These are phyloP conservation scores for Pseudogymnoascus sp. DNA, from an alignment of 2,329 filamentous ascomycete species.

Conservation along the genomic window DNA sequence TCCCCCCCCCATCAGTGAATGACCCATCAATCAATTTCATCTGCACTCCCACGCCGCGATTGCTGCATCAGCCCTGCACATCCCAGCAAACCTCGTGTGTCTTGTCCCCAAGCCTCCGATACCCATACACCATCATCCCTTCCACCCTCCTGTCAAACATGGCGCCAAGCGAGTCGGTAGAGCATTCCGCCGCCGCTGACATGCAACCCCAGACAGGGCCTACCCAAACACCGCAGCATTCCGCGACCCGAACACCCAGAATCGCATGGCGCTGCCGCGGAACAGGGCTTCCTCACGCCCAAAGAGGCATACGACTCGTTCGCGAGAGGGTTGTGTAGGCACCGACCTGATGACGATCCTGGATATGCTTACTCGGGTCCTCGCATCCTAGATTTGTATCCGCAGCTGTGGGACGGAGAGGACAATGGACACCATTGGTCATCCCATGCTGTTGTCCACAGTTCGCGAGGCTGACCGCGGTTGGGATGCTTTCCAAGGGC, in stretches of 20 bases:
- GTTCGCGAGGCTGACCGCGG: background rate
- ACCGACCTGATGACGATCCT: slow-evolving; percentile 4
- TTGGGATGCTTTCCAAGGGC: background rate
- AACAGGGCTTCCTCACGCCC: background rate
- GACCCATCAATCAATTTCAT: slow-evolving; percentile 4
- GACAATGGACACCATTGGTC: background rate
- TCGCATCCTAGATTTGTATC: background rate
- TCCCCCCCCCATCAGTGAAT: background rate
- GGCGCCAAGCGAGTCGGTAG: slow-evolving; percentile 5
- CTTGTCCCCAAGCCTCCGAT: background rate
- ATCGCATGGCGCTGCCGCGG: background rate
- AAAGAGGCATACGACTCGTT: background rate
- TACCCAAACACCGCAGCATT: background rate
- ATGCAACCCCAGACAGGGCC: background rate
- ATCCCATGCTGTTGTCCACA: background rate
- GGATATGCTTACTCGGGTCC: slow-evolving; percentile 6
- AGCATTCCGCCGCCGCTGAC: slow-evolving; percentile 8
- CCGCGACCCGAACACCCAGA: slow-evolving; percentile 2
- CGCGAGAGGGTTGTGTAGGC: background rate
- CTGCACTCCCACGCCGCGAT: background rate
- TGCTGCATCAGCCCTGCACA: background rate
- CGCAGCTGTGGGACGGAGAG: background rate
- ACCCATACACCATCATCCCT: background rate
- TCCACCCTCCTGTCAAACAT: slow-evolving; percentile 2
- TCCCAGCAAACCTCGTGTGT: background rate